Percentiles rank a stretch among this genome's conserved stretches.
These are phyloP conservation scores for Pseudognaphalium luteoalbum DNA, from an alignment of 129 eudicot genomes.

Conservation along the genomic window DNA sequence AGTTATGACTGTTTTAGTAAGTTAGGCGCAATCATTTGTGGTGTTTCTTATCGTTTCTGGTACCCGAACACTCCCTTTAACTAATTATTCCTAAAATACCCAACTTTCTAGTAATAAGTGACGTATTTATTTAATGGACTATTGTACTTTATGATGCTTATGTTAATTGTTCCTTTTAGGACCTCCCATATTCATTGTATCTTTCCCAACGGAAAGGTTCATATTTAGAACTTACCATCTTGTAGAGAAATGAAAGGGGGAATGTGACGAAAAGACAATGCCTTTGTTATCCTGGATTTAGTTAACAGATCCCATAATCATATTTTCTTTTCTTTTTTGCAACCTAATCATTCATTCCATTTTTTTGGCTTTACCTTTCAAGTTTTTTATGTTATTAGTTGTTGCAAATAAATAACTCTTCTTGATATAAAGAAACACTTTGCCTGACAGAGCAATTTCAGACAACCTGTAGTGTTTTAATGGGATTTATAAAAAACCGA, in stretches of 20 bases:
- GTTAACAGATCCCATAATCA: not conserved
- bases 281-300: not conserved
- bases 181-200: not conserved
- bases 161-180: conserved; percentile 13
- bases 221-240: not conserved
- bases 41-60: conserved; percentile 22
- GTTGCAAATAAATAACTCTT: not conserved
- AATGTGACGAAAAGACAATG: not conserved
- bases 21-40: conserved; percentile 20
- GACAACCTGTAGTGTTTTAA: not conserved
- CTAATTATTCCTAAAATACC: conserved; percentile 30
- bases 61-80: conserved; percentile 16
- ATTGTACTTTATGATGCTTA: conserved; percentile 5
- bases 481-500: not conserved
- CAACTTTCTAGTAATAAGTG: conserved; percentile 12
- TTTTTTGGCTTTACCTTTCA: not conserved
- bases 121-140: conserved; percentile 9
- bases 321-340: not conserved
- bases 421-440: not conserved
- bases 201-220: conserved; percentile 13
- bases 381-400: not conserved
- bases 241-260: conserved; percentile 13
- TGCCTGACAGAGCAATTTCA: not conserved
- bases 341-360: not conserved
- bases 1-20: conserved; percentile 15